Base-by-base conservation (phyloP, 225 moss, liverwort and hornwort genomes). In the Physcomitrium patens region DNA sequence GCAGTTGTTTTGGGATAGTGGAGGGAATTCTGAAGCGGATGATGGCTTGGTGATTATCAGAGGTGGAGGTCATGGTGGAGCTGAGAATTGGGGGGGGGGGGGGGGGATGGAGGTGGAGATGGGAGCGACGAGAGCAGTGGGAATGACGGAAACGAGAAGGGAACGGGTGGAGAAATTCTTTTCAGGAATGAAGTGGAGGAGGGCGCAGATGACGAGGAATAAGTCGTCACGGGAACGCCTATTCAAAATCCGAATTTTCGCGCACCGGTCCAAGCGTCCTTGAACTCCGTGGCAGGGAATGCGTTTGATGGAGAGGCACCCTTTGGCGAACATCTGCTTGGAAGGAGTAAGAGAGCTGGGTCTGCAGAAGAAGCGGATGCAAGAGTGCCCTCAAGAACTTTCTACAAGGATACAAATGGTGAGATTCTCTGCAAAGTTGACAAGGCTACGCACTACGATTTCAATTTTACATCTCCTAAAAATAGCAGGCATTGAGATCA, bases 241-340 rank as follows among this genome's bases (percentile, higher is more conserved):
- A 48, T 16, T 49, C 42, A 44, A 19, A 41, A 16, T 13, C 47
- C 67, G 28, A 80, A 70, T 18, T 70, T 66, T 54, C 69, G 77
- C 60, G 55, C 69, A 24, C 59, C 63, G 23, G 69, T 60, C 12
- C 46, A 90, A 44, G 93, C 91, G 45, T 94, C 91, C 1, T 76
- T 91, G 76, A 94, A 91, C 75, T 89, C 88, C 24, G 91, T 90
- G 61, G 93, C 88, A 13, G 93, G 89, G 58, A 87, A 91, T 23
- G 86, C 91, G 15, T 72, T 89, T 59, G 88, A 94, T 76, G 93
- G 91, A n/a, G 89, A 88, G 53, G 88, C 77, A 49, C 88, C 85
- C 2, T 71, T 89, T 53, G 86, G 84, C 41, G 84, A 83, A 8
- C 57, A 66, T 43, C 59, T 59, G 24, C 50, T 81, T 51, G 80